Base-by-base conservation (phyloP, 2,329 filamentous ascomycete genomes). In the Paecilomyces formosus region DNA sequence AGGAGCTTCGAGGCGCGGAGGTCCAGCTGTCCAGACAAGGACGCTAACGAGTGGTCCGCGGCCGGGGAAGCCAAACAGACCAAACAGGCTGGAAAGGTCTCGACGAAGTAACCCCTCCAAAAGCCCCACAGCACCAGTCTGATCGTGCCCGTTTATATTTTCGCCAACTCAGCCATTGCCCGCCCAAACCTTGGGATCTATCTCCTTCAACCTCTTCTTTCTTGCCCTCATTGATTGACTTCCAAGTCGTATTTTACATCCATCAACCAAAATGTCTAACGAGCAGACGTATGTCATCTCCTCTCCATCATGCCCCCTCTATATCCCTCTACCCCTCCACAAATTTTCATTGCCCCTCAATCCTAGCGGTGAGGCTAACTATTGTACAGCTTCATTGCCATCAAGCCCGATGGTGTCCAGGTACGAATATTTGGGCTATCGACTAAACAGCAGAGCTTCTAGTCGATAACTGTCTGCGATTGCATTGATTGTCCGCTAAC, bases 371-470 rank as follows among this genome's bases (percentile, higher is more conserved):
- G 56, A 67, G 67, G 66, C 71, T 76, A 68, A 77, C 59, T 55
- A 62, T 60, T 68, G 62, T 59, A 69, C 74, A 97, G 93, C 84
- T 97, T 97, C 90, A 97, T 97, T 86, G 94, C 94, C 78, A 91
- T 99, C 87, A 99, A 99, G 92, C 94, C 93, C 72, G 94, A 97
- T 82, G 94, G 94, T 79, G 94, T 97, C 82, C 94, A 97, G 88
- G 92, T 96, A 88, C n/a, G 39, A 45, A 45, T 45, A 18, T 45
- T 15, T 8, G n/a, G n/a, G 39, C 18, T 26, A 8, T 45, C 39
- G 39, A 45, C 8, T 18, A 45, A n/a, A 18, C 9, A 45, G 39
- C 39, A 21, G 8, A 21, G 39, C 39, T 45, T 45, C 18, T 45
- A n/a, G 15, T 45, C 39, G 39, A 9, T 8, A 8, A 6, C 39